Percentiles rank a stretch among this genome's conserved stretches.
Evolutionary conservation across 2,329 filamentous ascomycete species (phyloP).

Genomic region (Aureobasidium subglaciale): DNA sequence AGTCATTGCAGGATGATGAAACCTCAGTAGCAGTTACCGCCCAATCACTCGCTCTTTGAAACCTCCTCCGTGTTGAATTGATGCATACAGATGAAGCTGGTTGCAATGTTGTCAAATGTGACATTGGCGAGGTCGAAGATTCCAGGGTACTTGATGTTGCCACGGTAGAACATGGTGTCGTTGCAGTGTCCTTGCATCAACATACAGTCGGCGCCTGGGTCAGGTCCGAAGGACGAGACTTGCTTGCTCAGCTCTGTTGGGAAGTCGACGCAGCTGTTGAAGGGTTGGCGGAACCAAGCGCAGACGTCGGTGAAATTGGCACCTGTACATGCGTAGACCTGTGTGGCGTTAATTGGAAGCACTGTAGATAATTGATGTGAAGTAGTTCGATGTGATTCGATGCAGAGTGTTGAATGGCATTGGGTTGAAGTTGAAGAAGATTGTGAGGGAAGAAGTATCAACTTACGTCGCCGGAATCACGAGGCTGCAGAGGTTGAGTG

Average conservation of each 20-base stretch:
- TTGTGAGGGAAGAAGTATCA: neutral
- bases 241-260: neutral
- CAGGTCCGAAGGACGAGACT: slow-evolving; percentile 10
- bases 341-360: no score
- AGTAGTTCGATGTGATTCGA: no score
- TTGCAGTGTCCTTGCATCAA: slow-evolving; percentile 12
- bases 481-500: neutral
- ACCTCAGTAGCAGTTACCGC: neutral
- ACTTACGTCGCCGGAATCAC: slow-evolving; percentile 6
- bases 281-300: neutral
- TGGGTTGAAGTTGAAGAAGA: neutral
- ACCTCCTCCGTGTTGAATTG: neutral
- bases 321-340: slow-evolving; percentile 11
- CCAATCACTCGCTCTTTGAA: neutral
- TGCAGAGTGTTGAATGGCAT: neutral
- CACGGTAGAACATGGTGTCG: neutral
- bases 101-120: slow-evolving; percentile 6
- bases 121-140: neutral
- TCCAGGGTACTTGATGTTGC: neutral
- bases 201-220: neutral
- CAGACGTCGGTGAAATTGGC: slow-evolving; percentile 11
- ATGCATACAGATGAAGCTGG: slow-evolving; percentile 10
- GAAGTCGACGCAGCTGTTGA: slow-evolving; percentile 12
- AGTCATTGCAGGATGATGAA: neutral
- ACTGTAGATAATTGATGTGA: no score